A percentile compares a stretch with the other conserved stretches of the same genome.
Evolutionary conservation across 1,284 basidiomycete genomes (phyloP).

Genomic region (Spongispora temasekensis): DNA sequence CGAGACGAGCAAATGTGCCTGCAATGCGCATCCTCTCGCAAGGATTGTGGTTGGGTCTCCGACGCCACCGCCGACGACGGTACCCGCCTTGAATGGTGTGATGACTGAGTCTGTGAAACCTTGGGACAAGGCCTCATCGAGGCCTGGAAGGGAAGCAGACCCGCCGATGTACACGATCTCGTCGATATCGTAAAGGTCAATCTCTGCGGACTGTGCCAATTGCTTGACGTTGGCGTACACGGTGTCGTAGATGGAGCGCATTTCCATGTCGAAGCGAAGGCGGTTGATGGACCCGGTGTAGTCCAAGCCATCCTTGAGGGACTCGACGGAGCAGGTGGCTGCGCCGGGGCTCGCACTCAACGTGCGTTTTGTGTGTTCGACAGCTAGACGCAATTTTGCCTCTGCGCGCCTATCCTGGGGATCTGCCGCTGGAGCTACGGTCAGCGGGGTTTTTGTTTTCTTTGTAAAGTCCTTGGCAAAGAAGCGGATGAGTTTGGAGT

Average conservation of each 20-base stretch:
- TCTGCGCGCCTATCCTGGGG: slow-evolving; percentile 82
- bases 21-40: slow-evolving; percentile 85
- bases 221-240: slow-evolving; percentile 65
- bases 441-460: slow-evolving; percentile 85
- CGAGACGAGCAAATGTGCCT: slow-evolving; percentile 71
- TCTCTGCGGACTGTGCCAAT: slow-evolving; percentile 59
- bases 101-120: slow-evolving; percentile 71
- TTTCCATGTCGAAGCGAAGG: slow-evolving; percentile 91
- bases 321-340: slow-evolving; percentile 92
- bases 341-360: slow-evolving; percentile 86
- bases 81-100: slow-evolving; percentile 65
- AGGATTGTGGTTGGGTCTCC: slow-evolving; percentile 90
- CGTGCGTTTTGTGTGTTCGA: slow-evolving; percentile 95
- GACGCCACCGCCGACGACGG: slow-evolving; percentile 66
- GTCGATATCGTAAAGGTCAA: slow-evolving; percentile 84
- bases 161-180: slow-evolving; percentile 94
- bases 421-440: slow-evolving; percentile 60
- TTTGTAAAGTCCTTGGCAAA: slow-evolving; percentile 98
- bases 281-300: slow-evolving; percentile 93
- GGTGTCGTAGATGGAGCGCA: slow-evolving; percentile 70
- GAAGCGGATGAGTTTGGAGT: slow-evolving; percentile 84
- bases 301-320: slow-evolving; percentile 92
- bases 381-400: slow-evolving; percentile 89
- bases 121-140: slow-evolving; percentile 72
- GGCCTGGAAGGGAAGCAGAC: slow-evolving; percentile 82